These are phyloP conservation scores for Beauveria pseudobassiana DNA, from an alignment of 2,329 filamentous ascomycete species.

Conservation along the genomic window DNA sequence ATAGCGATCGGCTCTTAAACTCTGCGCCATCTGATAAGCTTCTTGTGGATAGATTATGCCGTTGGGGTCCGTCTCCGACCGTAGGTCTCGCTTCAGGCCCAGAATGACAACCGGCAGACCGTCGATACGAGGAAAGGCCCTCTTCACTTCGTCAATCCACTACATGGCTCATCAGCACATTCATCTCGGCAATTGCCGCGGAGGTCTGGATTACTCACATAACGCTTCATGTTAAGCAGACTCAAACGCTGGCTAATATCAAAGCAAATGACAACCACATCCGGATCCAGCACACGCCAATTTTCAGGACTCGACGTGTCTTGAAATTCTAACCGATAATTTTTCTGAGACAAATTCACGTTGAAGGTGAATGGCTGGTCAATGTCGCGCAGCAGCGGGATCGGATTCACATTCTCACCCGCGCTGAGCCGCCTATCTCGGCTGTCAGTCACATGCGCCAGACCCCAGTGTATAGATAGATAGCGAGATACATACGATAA, in stretches of 20 bases:
- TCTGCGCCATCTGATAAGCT: slow-evolving; percentile 47
- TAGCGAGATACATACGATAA: slow-evolving; percentile 42
- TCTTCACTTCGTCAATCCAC: slow-evolving; percentile 51
- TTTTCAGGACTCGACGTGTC: slow-evolving; percentile 52
- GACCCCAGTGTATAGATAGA: background rate
- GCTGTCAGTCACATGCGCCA: slow-evolving; percentile 2
- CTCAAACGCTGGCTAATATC: slow-evolving; percentile 52
- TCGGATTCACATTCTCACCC: slow-evolving; percentile 32
- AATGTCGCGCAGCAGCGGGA: slow-evolving; percentile 46
- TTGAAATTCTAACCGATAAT: slow-evolving; percentile 50
- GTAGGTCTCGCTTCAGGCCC: slow-evolving; percentile 53
- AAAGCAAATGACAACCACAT: slow-evolving; percentile 53
- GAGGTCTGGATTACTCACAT: slow-evolving; percentile 32
- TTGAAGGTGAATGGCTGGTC: slow-evolving; percentile 56
- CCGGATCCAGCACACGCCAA: slow-evolving; percentile 51
- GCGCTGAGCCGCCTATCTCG: slow-evolving; percentile 43
- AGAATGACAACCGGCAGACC: slow-evolving; percentile 47
- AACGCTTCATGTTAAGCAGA: slow-evolving; percentile 49
- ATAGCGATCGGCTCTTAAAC: slow-evolving; percentile 54
- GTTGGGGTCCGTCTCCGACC: slow-evolving; percentile 50
- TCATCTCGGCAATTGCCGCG: background rate
- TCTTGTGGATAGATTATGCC: slow-evolving; percentile 56
- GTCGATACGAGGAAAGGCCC: slow-evolving; percentile 38
- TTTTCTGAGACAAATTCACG: slow-evolving; percentile 31
- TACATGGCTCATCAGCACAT: slow-evolving; percentile 19